Base-by-base conservation (phyloP, 495 filamentous ascomycete species). In the Coniosporium apollinis region DNA sequence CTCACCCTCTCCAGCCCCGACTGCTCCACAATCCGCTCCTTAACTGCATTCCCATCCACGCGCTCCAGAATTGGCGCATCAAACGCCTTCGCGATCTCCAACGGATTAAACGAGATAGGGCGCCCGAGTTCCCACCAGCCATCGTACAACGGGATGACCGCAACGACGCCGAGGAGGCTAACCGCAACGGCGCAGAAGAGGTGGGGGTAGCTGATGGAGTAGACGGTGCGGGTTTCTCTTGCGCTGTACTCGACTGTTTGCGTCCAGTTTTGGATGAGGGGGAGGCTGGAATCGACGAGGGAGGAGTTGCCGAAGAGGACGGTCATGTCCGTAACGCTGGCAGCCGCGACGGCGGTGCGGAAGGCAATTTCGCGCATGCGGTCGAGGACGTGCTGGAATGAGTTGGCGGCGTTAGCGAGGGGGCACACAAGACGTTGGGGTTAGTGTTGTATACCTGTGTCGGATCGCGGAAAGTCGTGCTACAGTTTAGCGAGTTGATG, bases 1-100 rank as follows among this genome's bases (percentile, higher is more conserved):
- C 19, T 5, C 25, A 34, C 25, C 32, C 25, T 34, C 35, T 19
- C 62, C 51, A 33, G 44, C 50, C 14, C 46, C 46, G 3, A 50
- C 44, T 3, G 40, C 36, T 14, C 56, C 42, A 4, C 30, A 35
- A 37, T 37, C 34, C 28, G 20, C 22, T 24, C 26, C 22, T 20
- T 24, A 24, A 17, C 28, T 10, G 42, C 43, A 42, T 54, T 56
- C 13, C 45, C 38, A 20, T 41, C 44, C 25, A 33, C 29, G n/a
- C 36, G 43, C n/a, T 33, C 22, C 30, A 57, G 25, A 18, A 52
- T 21, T 3, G 38, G 30, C n/a, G 51, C 36, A 19, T 44, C 37
- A 30, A 54, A 54, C 16, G 42, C 54, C 37, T 49, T 51, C 8
- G 52, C 52, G 16, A 45, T 55, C 46, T 57, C 54, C 17, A 57